Conservation (phyloP, 805 yeast species). For the Jamesozyma hellenica region DNA sequence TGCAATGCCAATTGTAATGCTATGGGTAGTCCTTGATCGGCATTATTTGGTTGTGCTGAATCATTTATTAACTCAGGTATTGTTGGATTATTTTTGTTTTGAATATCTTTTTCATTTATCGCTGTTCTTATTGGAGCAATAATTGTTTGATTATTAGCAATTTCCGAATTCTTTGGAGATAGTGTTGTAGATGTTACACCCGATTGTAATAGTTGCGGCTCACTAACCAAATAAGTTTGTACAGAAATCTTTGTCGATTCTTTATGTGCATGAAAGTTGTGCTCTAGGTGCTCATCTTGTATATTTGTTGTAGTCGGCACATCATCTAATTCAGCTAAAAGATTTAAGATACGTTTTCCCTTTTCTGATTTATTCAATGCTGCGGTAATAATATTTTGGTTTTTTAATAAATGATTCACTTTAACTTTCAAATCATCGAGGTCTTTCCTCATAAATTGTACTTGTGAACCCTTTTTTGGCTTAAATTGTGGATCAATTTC, state of each 20-base stretch:
- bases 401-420: conserved; percentile 54
- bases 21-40: conserved; percentile 31
- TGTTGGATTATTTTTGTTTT: conserved; percentile 12
- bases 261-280: not conserved
- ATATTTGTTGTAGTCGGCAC: too few relatives aligned
- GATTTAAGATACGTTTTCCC: conserved; percentile 3
- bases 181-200: not conserved
- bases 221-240: conserved; percentile 37
- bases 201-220: conserved; percentile 31
- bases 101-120: conserved; percentile 7
- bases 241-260: conserved; percentile 22
- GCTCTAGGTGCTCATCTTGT: not conserved
- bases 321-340: not conserved
- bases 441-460: conserved; percentile 73
- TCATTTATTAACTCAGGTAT: conserved; percentile 29
- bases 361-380: conserved; percentile 1
- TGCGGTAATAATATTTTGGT: conserved; percentile 37
- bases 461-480: conserved; percentile 86
- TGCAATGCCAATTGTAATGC: conserved; percentile 35
- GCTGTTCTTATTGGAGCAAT: conserved; percentile 9
- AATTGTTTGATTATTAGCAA: not conserved
- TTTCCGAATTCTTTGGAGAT: conserved; percentile 3
- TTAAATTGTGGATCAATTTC: conserved; percentile 86
- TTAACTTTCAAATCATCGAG: conserved; percentile 70
- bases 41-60: conserved; percentile 18